Evolutionary conservation across 2,329 filamentous ascomycete genomes (phyloP).

Genomic region (Fusarium secorum): DNA sequence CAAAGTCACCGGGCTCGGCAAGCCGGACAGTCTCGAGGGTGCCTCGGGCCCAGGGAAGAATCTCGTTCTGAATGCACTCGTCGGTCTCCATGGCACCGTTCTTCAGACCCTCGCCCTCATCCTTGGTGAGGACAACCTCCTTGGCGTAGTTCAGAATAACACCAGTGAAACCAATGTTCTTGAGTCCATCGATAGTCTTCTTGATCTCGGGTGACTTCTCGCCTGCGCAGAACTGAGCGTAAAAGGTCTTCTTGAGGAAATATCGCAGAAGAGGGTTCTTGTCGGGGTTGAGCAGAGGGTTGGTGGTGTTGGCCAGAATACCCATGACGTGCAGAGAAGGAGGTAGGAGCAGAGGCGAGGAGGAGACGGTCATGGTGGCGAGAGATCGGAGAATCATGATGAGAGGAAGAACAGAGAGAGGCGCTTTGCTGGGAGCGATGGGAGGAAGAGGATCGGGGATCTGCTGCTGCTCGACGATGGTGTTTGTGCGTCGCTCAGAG

Average conservation of each 20-base stretch:
- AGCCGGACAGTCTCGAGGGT: slow-evolving; percentile 78
- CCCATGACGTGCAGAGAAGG: slow-evolving; percentile 75
- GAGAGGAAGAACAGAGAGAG: slow-evolving; percentile 72
- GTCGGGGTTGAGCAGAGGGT: slow-evolving; percentile 74
- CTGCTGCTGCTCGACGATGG: slow-evolving; percentile 44
- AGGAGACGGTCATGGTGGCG: slow-evolving; percentile 73
- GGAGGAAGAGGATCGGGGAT: slow-evolving; percentile 44
- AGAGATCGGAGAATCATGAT: slow-evolving; percentile 73
- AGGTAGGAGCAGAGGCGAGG: slow-evolving; percentile 71
- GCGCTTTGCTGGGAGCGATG: slow-evolving; percentile 46
- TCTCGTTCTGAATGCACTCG: slow-evolving; percentile 63
- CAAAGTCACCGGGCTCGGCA: slow-evolving; percentile 68
- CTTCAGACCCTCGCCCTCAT: slow-evolving; percentile 56
- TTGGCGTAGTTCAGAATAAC: slow-evolving; percentile 86
- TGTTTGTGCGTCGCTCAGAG: slow-evolving; percentile 49
- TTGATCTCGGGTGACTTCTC: slow-evolving; percentile 74
- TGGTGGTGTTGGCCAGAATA: slow-evolving; percentile 73
- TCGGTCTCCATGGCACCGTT: slow-evolving; percentile 58
- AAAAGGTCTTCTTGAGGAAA: slow-evolving; percentile 83
- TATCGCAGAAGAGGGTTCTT: slow-evolving; percentile 74
- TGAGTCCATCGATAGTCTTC: slow-evolving; percentile 69
- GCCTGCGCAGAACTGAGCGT: slow-evolving; percentile 90
- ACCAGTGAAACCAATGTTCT: slow-evolving; percentile 79
- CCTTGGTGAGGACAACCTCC: slow-evolving; percentile 76
- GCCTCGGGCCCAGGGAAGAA: slow-evolving; percentile 75